phyloP scores from a whole-genome alignment of 805 yeast genomes.

The Hanseniaspora nectarophila region DNA sequence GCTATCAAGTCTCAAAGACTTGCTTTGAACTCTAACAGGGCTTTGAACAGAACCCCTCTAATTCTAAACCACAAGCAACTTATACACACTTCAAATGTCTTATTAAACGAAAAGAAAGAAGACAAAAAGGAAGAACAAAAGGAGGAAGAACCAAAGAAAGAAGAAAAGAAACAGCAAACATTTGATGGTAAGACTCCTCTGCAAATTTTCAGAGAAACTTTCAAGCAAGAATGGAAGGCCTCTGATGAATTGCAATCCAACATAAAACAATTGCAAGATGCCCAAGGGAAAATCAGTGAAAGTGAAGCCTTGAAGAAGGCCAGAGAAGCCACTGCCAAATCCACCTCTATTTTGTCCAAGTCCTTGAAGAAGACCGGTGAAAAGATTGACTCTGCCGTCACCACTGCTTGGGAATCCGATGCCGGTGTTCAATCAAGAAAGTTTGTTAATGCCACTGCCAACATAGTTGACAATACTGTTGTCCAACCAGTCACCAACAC shows the following conservation, averaged over 20 bases:
- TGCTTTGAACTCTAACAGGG: not conserved
- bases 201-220: constrained; percentile 87
- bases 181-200: constrained; percentile 52
- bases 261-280: constrained; percentile 89
- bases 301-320: constrained; percentile 89
- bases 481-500: constrained; percentile 91
- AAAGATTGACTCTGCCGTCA: constrained; percentile 79
- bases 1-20: not conserved
- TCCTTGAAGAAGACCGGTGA: constrained; percentile 84
- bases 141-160: constrained; percentile 2
- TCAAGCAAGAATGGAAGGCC: constrained; percentile 81
- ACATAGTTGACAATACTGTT: constrained; percentile 68
- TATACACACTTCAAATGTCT: not conserved
- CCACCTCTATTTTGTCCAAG: constrained; percentile 55
- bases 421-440: constrained; percentile 81
- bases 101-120: constrained; percentile 5
- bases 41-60: not conserved
- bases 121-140: not conserved
- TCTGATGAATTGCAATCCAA: constrained; percentile 80
- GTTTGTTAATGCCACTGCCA: constrained; percentile 72
- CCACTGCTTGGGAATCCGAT: constrained; percentile 91
- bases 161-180: constrained; percentile 16
- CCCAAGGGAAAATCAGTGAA: constrained; percentile 87
- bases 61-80: not conserved
- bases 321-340: constrained; percentile 83